Evolutionary conservation across 2,329 filamentous ascomycete species (phyloP).

Genomic region (Fusarium odoratissimum): DNA sequence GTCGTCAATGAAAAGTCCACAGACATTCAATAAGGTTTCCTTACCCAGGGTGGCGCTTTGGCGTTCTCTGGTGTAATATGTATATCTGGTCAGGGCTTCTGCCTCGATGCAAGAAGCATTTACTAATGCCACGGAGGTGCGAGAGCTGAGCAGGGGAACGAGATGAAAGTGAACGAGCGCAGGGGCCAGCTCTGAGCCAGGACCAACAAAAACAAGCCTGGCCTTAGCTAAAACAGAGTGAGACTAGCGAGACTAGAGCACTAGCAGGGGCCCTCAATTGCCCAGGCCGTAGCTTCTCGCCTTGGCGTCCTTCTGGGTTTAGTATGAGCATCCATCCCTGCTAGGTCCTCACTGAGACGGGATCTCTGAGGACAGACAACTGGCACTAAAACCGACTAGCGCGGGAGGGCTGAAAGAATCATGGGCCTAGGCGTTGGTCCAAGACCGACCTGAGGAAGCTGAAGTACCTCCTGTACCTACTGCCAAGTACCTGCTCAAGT

Average conservation of each 20-base stretch:
- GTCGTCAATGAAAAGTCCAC: conserved; percentile 40
- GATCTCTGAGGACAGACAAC: conserved; percentile 45
- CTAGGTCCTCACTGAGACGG: conserved; percentile 44
- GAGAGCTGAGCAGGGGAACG: background rate
- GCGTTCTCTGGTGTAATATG: conserved; percentile 43
- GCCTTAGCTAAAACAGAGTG: conserved; percentile 27
- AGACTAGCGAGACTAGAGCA: conserved; percentile 4
- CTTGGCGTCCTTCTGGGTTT: conserved; percentile 33
- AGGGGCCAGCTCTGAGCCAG: conserved; percentile 19
- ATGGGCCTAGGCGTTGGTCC: conserved; percentile 42
- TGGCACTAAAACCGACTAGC: conserved; percentile 49
- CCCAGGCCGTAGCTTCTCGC: conserved; percentile 34
- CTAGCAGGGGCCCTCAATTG: conserved; percentile 22
- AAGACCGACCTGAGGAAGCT: conserved; percentile 13
- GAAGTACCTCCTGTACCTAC: conserved; percentile 1
- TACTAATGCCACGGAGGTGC: conserved; percentile 10
- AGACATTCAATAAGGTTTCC: conserved; percentile 46
- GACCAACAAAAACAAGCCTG: conserved; percentile 13
- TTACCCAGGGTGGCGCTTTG: conserved; percentile 40
- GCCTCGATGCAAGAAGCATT: conserved; percentile 27
- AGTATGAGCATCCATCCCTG: background rate
- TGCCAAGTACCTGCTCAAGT: background rate
- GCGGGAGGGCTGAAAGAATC: conserved; percentile 54
- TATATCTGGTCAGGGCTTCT: conserved; percentile 40
- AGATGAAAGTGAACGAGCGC: conserved; percentile 32